Conservation (phyloP, 805 yeast species). For the Candida broadrunensis region DNA sequence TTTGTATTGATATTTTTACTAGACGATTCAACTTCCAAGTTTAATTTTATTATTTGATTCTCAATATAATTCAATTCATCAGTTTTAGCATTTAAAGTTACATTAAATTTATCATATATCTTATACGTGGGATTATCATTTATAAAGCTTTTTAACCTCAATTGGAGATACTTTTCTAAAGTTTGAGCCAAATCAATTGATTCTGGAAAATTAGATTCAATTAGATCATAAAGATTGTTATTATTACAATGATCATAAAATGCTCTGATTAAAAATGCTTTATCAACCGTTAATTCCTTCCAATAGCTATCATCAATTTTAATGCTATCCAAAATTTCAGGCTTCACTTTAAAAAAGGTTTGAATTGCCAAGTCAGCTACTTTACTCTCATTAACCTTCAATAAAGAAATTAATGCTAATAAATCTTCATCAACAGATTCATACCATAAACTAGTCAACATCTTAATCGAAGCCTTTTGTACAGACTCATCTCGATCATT, state of each 20-base stretch:
- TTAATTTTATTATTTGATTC: conserved; percentile 12
- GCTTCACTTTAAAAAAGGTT: conserved; percentile 56
- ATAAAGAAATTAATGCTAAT: conserved; percentile 63
- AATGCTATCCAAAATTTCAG: conserved; percentile 60
- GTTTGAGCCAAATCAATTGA: conserved; percentile 65
- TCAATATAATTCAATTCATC: conserved; percentile 15
- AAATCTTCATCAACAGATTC: conserved; percentile 65
- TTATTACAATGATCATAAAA: conserved; percentile 64
- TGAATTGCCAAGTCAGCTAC: conserved; percentile 68
- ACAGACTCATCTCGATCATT: conserved; percentile 81
- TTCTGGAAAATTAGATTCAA: conserved; percentile 77
- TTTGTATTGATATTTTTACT: background rate
- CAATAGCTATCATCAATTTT: conserved; percentile 66
- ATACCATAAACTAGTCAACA: conserved; percentile 75
- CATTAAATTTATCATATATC: conserved; percentile 13
- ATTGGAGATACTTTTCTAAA: conserved; percentile 53
- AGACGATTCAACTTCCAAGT: conserved; percentile 15
- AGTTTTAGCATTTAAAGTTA: conserved; percentile 12
- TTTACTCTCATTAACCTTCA: conserved; percentile 66
- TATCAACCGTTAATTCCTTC: conserved; percentile 69
- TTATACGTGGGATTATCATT: conserved; percentile 19
- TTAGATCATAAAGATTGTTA: conserved; percentile 46
- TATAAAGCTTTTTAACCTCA: conserved; percentile 30
- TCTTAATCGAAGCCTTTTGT: conserved; percentile 62
- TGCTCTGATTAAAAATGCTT: conserved; percentile 66